Percentiles rank a stretch among this genome's conserved stretches.
These are phyloP conservation scores for Lepiota subincarnata DNA, from an alignment of 768 basidiomycete species.

Conservation along the genomic window DNA sequence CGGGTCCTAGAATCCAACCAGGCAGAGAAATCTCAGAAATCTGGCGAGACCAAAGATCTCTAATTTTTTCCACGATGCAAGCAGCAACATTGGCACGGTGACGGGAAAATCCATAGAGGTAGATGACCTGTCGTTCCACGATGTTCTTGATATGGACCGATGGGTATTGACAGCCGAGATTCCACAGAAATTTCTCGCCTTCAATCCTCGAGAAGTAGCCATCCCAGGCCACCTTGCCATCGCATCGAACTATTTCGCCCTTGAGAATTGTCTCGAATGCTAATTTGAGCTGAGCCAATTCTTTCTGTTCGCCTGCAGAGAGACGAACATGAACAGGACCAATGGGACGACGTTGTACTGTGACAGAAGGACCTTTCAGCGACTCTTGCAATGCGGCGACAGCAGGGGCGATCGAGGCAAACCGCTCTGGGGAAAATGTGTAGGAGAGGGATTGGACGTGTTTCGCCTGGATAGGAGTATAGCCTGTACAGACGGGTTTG, in stretches of 20 bases:
- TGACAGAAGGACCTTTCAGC: slow-evolving; percentile 27
- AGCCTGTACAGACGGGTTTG: slow-evolving; percentile 41
- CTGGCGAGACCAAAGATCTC: slow-evolving; percentile 37
- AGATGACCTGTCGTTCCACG: slow-evolving; percentile 36
- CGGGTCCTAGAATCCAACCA: slow-evolving; percentile 35
- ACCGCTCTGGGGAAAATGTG: slow-evolving; percentile 33
- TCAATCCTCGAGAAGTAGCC: slow-evolving; percentile 45
- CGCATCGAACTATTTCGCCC: slow-evolving; percentile 53
- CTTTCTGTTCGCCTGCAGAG: slow-evolving; percentile 43
- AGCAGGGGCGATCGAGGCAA: slow-evolving; percentile 37
- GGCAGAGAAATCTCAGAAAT: slow-evolving; percentile 43
- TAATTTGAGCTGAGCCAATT: slow-evolving; percentile 52
- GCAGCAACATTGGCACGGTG: slow-evolving; percentile 37
- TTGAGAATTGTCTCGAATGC: slow-evolving; percentile 58
- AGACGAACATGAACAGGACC: slow-evolving; percentile 39
- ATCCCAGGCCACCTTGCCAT: slow-evolving; percentile 61
- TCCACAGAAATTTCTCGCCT: slow-evolving; percentile 42
- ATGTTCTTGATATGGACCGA: slow-evolving; percentile 44
- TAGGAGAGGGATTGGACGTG: slow-evolving; percentile 54
- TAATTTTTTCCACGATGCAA: slow-evolving; percentile 44
- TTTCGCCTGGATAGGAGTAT: slow-evolving; percentile 42
- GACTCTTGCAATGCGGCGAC: slow-evolving; percentile 40
- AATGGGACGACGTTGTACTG: slow-evolving; percentile 19
- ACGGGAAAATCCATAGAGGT: slow-evolving; percentile 48
- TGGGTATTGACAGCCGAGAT: slow-evolving; percentile 34